Evolutionary conservation across 1,284 basidiomycete genomes (phyloP).

Genomic region (Grifola frondosa): DNA sequence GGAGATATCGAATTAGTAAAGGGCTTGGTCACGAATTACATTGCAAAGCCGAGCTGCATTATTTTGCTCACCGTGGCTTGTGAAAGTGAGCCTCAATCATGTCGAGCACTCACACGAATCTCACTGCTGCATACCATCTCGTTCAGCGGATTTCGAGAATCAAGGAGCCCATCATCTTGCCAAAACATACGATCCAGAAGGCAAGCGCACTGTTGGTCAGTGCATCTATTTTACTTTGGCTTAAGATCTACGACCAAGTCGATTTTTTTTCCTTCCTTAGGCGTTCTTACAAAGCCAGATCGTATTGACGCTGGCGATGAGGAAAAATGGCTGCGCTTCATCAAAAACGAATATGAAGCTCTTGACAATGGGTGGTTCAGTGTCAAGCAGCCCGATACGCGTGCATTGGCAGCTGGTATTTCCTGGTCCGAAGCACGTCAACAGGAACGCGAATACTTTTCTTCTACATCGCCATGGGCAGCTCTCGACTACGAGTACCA

Average conservation of each 20-base stretch:
- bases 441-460: conserved; percentile 70
- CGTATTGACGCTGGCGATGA: conserved; percentile 66
- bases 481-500: conserved; percentile 48
- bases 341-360: conserved; percentile 53
- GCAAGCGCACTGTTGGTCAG: conserved; percentile 69
- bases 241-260: no score
- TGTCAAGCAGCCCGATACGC: conserved; percentile 68
- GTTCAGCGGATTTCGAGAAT: conserved; percentile 72
- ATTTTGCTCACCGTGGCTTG: conserved; percentile 72
- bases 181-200: conserved; percentile 54
- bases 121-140: conserved; percentile 42
- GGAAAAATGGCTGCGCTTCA: conserved; percentile 54
- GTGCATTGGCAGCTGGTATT: conserved; percentile 52
- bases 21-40: conserved; percentile 51
- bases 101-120: background rate
- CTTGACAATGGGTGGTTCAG: conserved; percentile 69
- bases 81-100: conserved; percentile 50
- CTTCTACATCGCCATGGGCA: conserved; percentile 54
- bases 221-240: background rate
- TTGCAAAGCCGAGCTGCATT: conserved; percentile 62
- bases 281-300: conserved; percentile 82
- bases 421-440: conserved; percentile 59
- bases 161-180: conserved; percentile 66
- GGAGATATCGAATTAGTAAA: conserved; percentile 66
- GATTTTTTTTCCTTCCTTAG: no score